phyloP scores from a whole-genome alignment of 768 basidiomycete species.

The Leccinum longicurvipes region DNA sequence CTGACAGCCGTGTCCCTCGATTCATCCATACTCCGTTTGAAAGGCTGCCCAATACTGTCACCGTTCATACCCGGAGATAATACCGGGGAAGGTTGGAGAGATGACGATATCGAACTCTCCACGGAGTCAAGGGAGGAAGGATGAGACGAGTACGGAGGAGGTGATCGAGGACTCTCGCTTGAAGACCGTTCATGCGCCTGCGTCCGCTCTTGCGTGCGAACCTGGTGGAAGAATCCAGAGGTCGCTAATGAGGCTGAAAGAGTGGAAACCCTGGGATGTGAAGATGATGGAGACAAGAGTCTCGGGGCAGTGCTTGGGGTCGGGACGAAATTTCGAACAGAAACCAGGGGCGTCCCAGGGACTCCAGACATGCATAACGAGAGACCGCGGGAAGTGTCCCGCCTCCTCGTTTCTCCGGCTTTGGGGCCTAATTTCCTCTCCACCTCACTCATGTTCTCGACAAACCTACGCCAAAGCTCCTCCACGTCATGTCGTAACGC shows the following conservation, averaged over 20 bases:
- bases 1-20: slow-evolving; percentile 44
- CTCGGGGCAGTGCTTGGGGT: slow-evolving; percentile 36
- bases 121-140: slow-evolving; percentile 31
- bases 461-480: slow-evolving; percentile 58
- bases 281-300: slow-evolving; percentile 35
- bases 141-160: slow-evolving; percentile 37
- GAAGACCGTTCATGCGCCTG: slow-evolving; percentile 14
- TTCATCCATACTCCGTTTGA: slow-evolving; percentile 48
- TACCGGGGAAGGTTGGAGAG: slow-evolving; percentile 12
- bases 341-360: slow-evolving; percentile 34
- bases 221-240: slow-evolving; percentile 50
- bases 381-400: slow-evolving; percentile 22
- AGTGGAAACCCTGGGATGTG: slow-evolving; percentile 49
- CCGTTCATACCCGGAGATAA: slow-evolving; percentile 24
- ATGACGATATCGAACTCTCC: slow-evolving; percentile 21
- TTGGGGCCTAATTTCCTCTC: slow-evolving; percentile 37
- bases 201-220: slow-evolving; percentile 32
- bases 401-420: slow-evolving; percentile 13
- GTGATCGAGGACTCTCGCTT: slow-evolving; percentile 24
- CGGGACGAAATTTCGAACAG: slow-evolving; percentile 58
- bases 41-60: slow-evolving; percentile 32
- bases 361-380: slow-evolving; percentile 20
- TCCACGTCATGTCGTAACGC: slow-evolving; percentile 58
- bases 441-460: slow-evolving; percentile 42
- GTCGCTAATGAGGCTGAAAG: slow-evolving; percentile 69